Evolutionary conservation across 75 land plant species (phyloP).

Genomic region (Cupressus sempervirens): DNA sequence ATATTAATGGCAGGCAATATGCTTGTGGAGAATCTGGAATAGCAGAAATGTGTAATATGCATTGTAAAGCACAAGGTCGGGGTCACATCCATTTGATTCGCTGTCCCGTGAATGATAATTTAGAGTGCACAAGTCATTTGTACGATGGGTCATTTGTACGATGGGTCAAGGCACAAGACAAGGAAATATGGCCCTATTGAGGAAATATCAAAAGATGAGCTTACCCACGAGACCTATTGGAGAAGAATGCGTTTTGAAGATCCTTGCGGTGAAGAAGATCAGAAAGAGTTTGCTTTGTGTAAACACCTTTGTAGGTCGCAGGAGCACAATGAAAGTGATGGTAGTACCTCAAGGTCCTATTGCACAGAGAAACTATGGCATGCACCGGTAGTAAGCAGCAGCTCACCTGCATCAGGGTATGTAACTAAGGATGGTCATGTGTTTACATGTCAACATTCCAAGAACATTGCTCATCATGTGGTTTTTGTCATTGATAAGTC

Average conservation of each 20-base stretch:
- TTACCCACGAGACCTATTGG: slow-evolving; percentile 32
- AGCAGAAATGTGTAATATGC: too few species aligned
- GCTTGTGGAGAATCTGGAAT: too few species aligned
- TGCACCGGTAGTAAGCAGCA: not conserved
- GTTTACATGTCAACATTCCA: slow-evolving; percentile 28
- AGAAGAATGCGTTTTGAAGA: slow-evolving; percentile 22
- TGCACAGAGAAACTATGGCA: slow-evolving; percentile 1
- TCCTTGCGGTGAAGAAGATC: slow-evolving; percentile 31
- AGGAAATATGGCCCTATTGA: slow-evolving; percentile 23
- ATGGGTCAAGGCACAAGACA: too few species aligned
- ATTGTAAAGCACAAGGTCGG: too few species aligned
- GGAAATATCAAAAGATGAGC: slow-evolving; percentile 26
- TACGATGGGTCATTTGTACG: too few species aligned
- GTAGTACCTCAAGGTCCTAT: not conserved
- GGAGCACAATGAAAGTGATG: slow-evolving; percentile 11
- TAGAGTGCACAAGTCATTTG: too few species aligned
- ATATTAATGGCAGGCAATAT: too few species aligned
- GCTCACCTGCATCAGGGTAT: not conserved
- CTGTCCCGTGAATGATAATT: too few species aligned
- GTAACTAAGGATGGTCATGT: slow-evolving; percentile 36
- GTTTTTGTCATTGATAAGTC: slow-evolving; percentile 37
- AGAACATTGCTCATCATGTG: slow-evolving; percentile 22
- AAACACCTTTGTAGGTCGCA: slow-evolving; percentile 17
- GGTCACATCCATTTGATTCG: too few species aligned
- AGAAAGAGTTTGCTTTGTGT: slow-evolving; percentile 18